Base-by-base conservation (phyloP, 1,284 basidiomycete genomes). In the Rhodofomes roseus region DNA sequence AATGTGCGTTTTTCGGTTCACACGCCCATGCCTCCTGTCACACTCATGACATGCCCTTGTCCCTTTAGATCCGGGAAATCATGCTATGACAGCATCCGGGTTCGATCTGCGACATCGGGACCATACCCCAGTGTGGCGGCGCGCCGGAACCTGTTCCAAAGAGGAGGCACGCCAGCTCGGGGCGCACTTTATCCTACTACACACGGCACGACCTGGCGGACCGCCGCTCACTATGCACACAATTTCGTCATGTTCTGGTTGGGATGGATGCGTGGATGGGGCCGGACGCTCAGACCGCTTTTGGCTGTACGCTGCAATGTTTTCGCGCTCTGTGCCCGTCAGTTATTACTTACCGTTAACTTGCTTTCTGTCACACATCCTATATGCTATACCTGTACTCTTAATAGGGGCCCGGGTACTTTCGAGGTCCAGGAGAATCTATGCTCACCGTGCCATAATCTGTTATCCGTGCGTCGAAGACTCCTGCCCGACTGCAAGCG, bases 1-100 rank as follows among this genome's bases (percentile, higher is more conserved):
- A 87, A 87, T 65, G 87, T 88, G 75, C 77, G 86, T 86, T 20
- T 52, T 54, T 43, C 60, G n/a, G n/a, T 52, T 52, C 50, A 20
- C 57, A 55, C 61, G 64, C 59, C n/a, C n/a, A 57, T 34, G 2
- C 46, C 36, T 57, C 25, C 41, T 44, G 51, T 39, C 25, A 29
- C 3, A 22, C 46, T 55, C 54, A 43, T 57, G 16, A 37, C 39
- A 62, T 52, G 29, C 43, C 56, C 25, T 46, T 39, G 4, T 18
- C 37, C 62, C 51, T 39, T 44, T 41, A 83, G 81, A 84, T 83
- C 63, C 81, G 82, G 52, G 73, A 81, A 60, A 81, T 83, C 55
- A 79, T 83, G 79, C 71, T 84, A 40, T 84, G 62, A 68, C 52
- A 31, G 14, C 34, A 4, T 34, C 48, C 41, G 25, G 12, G n/a